Conservation (phyloP, 2,329 filamentous ascomycete genomes). For the Zarea fungicola region DNA sequence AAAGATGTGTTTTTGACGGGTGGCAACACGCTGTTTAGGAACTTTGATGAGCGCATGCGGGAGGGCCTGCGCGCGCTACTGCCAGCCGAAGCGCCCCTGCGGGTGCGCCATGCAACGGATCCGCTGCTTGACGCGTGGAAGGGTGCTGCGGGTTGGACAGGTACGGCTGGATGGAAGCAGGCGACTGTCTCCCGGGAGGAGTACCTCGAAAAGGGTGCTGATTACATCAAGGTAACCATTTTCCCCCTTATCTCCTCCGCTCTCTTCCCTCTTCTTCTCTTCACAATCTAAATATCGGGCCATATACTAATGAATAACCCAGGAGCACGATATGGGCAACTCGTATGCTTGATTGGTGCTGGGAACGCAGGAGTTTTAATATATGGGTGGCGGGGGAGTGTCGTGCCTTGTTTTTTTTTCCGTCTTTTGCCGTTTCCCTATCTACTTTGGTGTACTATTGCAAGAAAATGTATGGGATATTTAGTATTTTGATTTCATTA, state of each 20-base stretch:
- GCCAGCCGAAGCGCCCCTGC: constrained; percentile 62
- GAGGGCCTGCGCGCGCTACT: constrained; percentile 68
- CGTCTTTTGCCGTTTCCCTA: neutral
- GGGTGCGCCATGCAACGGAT: constrained; percentile 68
- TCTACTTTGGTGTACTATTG: neutral
- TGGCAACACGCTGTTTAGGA: constrained; percentile 81
- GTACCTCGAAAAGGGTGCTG: constrained; percentile 84
- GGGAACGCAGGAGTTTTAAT: constrained; percentile 4
- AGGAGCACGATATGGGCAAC: constrained; percentile 66
- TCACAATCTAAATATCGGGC: no score
- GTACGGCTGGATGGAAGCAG: constrained; percentile 51
- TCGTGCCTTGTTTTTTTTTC: no score
- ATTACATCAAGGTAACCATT: constrained; percentile 76
- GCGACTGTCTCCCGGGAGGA: constrained; percentile 73
- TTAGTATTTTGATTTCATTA: neutral
- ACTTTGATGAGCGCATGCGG: constrained; percentile 77
- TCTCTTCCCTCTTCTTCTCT: neutral
- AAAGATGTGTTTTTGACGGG: constrained; percentile 90
- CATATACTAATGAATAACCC: neutral
- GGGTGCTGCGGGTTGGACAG: constrained; percentile 83
- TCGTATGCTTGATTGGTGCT: constrained; percentile 40
- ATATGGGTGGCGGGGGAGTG: neutral
- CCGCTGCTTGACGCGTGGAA: constrained; percentile 86
- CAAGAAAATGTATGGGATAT: constrained; percentile 2
- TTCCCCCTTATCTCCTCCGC: constrained; percentile 11